These are phyloP conservation scores for Xylogone sp. DNA, from an alignment of 2,329 filamentous ascomycete species.

Conservation along the genomic window DNA sequence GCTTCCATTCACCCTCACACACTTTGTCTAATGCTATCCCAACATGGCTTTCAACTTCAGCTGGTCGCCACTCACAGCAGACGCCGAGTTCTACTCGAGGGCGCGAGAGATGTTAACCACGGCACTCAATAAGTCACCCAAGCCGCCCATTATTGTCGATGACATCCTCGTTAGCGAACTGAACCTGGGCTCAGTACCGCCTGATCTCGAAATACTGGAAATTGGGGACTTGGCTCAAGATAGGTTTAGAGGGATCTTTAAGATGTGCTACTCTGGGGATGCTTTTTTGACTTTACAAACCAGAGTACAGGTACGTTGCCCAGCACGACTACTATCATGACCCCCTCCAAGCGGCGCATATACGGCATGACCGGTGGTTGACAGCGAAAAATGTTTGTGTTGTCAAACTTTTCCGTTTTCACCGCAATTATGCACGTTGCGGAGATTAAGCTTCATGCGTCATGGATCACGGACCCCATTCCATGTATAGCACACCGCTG, in stretches of 20 bases:
- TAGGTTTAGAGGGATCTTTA: slow-evolving; percentile 96
- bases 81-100: slow-evolving; percentile 84
- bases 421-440: background rate
- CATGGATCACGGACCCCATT: background rate
- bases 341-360: no score
- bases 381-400: no score
- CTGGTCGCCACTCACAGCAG: slow-evolving; percentile 98
- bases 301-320: slow-evolving; percentile 73
- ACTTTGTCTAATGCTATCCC: slow-evolving; percentile 23
- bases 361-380: no score
- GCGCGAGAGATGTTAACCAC: slow-evolving; percentile 92
- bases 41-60: slow-evolving; percentile 99
- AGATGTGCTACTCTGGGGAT: slow-evolving; percentile 97
- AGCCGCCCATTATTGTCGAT: slow-evolving; percentile 98
- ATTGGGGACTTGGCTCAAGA: slow-evolving; percentile 97
- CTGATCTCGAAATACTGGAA: slow-evolving; percentile 93
- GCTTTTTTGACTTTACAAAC: slow-evolving; percentile 94
- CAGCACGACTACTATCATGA: no score
- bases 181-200: slow-evolving; percentile 91
- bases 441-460: background rate
- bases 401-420: background rate
- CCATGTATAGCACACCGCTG: slow-evolving; percentile 37
- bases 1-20: background rate
- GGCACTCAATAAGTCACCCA: slow-evolving; percentile 95
- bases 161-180: slow-evolving; percentile 98